Evolutionary conservation across 805 yeast genomes (phyloP).

Genomic region (Kregervanrija delftensis): DNA sequence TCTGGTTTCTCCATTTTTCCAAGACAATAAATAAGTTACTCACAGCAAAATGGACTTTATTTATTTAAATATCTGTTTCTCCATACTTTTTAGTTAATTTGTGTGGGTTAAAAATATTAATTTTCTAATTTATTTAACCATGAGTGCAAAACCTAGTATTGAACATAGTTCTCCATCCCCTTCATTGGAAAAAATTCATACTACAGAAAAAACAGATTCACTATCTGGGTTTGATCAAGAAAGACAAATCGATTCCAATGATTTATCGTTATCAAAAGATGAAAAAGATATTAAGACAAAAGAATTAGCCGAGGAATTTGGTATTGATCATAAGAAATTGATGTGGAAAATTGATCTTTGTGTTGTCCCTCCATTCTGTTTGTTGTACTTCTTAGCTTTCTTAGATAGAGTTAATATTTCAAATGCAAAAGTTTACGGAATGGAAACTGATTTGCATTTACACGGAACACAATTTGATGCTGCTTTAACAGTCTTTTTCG

Average conservation of each 20-base stretch:
- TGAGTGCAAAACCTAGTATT: slow-evolving; percentile 14
- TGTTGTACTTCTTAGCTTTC: slow-evolving; percentile 69
- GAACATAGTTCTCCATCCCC: neutral
- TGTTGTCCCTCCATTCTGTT: slow-evolving; percentile 70
- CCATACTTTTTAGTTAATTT: no score
- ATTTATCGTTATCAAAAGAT: slow-evolving; percentile 12
- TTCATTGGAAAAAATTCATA: slow-evolving; percentile 10
- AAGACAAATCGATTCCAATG: neutral
- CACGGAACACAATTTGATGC: slow-evolving; percentile 54
- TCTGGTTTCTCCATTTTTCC: no score
- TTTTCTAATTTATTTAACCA: no score
- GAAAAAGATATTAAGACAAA: slow-evolving; percentile 25
- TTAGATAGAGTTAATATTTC: slow-evolving; percentile 78
- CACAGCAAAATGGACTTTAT: no score
- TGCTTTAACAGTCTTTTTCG: slow-evolving; percentile 64
- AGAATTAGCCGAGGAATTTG: slow-evolving; percentile 35
- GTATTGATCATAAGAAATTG: slow-evolving; percentile 47
- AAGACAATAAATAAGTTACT: no score
- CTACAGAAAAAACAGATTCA: slow-evolving; percentile 12
- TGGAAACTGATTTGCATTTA: slow-evolving; percentile 48
- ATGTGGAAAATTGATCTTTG: slow-evolving; percentile 62
- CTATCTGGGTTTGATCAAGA: slow-evolving; percentile 1
- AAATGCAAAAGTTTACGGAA: slow-evolving; percentile 70
- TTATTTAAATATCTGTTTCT: no score
- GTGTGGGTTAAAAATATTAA: no score